Evolutionary conservation across 2,329 filamentous ascomycete genomes (phyloP), one percentile per base, ranked within the genome.

Genomic region (Fonsecaea pugnacius): DNA sequence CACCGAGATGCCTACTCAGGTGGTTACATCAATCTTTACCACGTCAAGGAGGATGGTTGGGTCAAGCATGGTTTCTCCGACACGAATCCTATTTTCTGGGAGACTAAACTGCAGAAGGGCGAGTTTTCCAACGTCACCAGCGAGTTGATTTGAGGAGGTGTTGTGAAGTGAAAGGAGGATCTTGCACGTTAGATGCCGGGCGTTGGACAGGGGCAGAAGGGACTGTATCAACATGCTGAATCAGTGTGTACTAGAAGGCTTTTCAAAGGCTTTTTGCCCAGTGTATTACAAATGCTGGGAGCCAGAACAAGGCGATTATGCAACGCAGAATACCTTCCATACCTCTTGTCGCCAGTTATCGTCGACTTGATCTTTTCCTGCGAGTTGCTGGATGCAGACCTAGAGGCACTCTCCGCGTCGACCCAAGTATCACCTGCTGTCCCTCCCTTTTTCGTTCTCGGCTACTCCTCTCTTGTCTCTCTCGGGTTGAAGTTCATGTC

Each of bases 61-160:
- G 93, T 96, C 75, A 96, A 96, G 86, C 94, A 98, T 76, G 95
- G 95, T 68, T 99, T 99, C 85, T 92, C 84, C 72, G 95, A 99
- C 79, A 98, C 94, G 72, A 97, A 98, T 84, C 94, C 94, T 51
- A 96, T 98, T 76, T 99, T 99, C 89, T 99, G 95, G 95, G 90
- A 96, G 85, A 97, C 93, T 56, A 99, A 99, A 88, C 81, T 99
- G 75, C 90, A 96, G 78, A 96, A 96, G 87, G 93, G 93, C 78
- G 95, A 99, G 83, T 99, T 99, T 79, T 94, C 90, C 69, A 97
- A 97, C 77, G 93, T 97, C 60, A 96, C 91, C 10, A 70, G 68
- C 51, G 62, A 68, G 53, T 58, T 70, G 21, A 48, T 36, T n/a
- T 68, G 56, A 65, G 40, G 27, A 24, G 2, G 46, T 8, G n/a